Conservation (phyloP, 2,329 filamentous ascomycete species). For the Microsporum audouinii region DNA sequence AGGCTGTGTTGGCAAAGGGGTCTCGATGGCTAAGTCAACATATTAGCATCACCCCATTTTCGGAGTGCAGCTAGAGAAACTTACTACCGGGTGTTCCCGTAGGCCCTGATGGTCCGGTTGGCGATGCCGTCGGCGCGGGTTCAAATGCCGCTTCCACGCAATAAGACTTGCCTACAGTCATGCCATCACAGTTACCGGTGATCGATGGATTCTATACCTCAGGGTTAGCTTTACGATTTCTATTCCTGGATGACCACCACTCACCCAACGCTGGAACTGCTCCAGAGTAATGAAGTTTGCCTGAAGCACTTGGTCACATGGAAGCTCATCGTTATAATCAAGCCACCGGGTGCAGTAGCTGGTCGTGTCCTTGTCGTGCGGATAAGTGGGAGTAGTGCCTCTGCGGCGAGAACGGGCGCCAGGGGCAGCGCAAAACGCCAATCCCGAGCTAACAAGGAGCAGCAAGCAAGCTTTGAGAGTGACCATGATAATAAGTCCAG, state of each 20-base stretch:
- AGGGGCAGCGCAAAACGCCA: neutral
- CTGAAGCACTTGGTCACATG: neutral
- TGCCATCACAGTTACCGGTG: neutral
- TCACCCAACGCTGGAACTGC: constrained; percentile 3
- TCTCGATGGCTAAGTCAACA: neutral
- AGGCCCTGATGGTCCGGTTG: neutral
- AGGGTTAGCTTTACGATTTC: neutral
- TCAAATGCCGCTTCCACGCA: constrained; percentile 1
- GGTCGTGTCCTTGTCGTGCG: neutral
- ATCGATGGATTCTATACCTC: neutral
- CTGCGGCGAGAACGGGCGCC: neutral
- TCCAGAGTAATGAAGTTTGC: neutral
- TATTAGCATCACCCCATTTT: neutral
- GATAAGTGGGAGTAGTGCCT: neutral
- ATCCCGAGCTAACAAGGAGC: neutral
- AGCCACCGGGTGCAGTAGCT: constrained; percentile 2
- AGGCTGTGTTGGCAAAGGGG: constrained; percentile 1
- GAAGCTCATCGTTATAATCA: neutral
- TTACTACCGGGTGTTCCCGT: neutral
- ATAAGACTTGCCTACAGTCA: neutral
- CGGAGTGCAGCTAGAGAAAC: neutral
- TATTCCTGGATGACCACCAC: neutral
- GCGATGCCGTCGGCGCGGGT: neutral
- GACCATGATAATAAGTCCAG: neutral
- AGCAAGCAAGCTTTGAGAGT: neutral